These are phyloP conservation scores for Epichloe gansuensis DNA, from an alignment of 2,329 filamentous ascomycete species.

Conservation along the genomic window DNA sequence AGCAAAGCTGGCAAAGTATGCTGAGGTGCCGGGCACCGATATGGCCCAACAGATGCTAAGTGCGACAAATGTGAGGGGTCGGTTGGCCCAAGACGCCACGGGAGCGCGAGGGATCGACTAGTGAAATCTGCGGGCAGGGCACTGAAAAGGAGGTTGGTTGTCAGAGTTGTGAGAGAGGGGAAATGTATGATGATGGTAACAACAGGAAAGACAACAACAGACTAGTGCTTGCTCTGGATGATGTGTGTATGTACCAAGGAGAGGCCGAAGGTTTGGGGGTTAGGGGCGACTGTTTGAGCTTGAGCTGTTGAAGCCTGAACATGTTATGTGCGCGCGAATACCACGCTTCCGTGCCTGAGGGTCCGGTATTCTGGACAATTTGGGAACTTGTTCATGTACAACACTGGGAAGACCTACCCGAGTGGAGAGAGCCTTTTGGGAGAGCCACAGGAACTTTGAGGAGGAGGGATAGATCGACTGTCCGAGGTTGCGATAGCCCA, in stretches of 20 bases:
- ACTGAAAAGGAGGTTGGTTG: not conserved
- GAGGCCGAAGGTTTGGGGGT: not conserved
- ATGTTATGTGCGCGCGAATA: not conserved
- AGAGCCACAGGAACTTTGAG: not conserved
- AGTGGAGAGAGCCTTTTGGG: not conserved
- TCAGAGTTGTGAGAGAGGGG: not conserved
- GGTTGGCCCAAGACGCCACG: conserved; percentile 7
- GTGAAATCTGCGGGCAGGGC: not conserved
- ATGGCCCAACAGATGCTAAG: conserved; percentile 2
- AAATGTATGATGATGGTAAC: not conserved
- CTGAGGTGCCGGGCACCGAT: not conserved
- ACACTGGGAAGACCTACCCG: not conserved
- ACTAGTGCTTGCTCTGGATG: not conserved
- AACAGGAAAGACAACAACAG: not conserved
- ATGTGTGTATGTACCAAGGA: not conserved
- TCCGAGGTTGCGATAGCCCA: not conserved
- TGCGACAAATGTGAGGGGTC: conserved; percentile 10
- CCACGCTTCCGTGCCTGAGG: not conserved
- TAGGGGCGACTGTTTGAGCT: not conserved
- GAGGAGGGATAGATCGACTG: not conserved
- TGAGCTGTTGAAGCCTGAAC: conserved; percentile 16
- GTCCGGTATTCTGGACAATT: not conserved
- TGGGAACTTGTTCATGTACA: not conserved
- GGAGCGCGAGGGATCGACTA: conserved; percentile 6
- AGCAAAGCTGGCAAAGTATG: not conserved